Evolutionary conservation across 768 basidiomycete genomes (phyloP), one percentile per base, ranked within the genome.

Genomic region (Gymnopilus dilepis): DNA sequence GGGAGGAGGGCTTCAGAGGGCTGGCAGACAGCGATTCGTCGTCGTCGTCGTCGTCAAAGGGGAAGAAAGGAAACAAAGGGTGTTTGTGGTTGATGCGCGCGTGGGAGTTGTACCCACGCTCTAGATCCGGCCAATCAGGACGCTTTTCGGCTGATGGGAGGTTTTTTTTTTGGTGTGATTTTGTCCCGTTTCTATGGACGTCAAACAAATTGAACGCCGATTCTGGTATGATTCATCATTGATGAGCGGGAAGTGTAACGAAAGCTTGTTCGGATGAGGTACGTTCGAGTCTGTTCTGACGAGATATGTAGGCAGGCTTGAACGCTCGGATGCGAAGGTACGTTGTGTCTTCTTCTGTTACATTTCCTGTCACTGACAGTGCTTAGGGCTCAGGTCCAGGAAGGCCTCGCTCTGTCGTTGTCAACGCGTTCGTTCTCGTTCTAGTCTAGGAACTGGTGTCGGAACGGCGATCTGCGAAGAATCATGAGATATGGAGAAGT

Each of bases 41-140:
- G 43, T 45, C 47, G 47, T 64, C 56, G 65, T 62, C 59, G 61
- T 59, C 60, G 64, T 62, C 57, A 38, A 26, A 40, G 37, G 40
- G 43, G 51, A 55, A 30, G 54, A 38, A 45, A 28, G 47, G 42
- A 57, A 3, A 54, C 41, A 45, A 28, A 48, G 17, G 15, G 28
- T 6, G 19, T 28, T 15, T 26, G 47, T 22, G 45, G 43, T 48
- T 48, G 24, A 50, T 50, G 43, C 4, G 12, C 3, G 30, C 47
- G 47, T 50, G 47, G 28, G 47, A 50, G 31, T 0, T 6, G 3
- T 28, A n/a, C 47, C 15, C 47, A 50, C 47, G 47, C 6, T 50
- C 6, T 7, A n/a, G 17, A 22, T 26, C 28, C 45, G 15, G 24
- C 45, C 45, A 47, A 47, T 47, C 45, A 47, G 13, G 17, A 12